phyloP scores from a whole-genome alignment of 23 red algal species.

The Cyanidiococcus yangmingshanensis region DNA sequence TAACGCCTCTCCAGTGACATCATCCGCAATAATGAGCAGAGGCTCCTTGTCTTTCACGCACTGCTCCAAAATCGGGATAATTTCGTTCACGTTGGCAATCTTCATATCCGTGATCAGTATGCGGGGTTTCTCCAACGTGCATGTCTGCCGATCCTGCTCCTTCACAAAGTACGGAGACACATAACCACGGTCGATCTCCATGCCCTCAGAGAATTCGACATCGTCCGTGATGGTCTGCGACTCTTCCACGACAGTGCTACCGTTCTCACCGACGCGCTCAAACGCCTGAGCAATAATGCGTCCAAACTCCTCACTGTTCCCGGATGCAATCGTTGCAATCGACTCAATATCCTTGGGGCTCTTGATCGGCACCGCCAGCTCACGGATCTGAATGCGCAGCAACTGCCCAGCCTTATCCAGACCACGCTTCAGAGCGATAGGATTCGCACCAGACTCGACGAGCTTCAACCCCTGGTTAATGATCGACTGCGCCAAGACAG shows the following conservation, averaged over 20 bases:
- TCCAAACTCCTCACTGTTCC: slow-evolving; percentile 78
- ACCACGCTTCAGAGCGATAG: slow-evolving; percentile 77
- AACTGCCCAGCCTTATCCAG: slow-evolving; percentile 75
- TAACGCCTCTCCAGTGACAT: slow-evolving; percentile 86
- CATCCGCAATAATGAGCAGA: slow-evolving; percentile 85
- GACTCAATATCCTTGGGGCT: slow-evolving; percentile 81
- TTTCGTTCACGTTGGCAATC: slow-evolving; percentile 65
- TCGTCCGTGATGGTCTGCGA: slow-evolving; percentile 81
- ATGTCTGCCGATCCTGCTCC: slow-evolving; percentile 85
- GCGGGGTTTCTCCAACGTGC: slow-evolving; percentile 46
- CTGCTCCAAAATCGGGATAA: slow-evolving; percentile 72
- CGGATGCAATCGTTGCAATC: slow-evolving; percentile 89
- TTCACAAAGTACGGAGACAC: slow-evolving; percentile 99
- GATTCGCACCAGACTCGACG: slow-evolving; percentile 77
- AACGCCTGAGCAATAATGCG: slow-evolving; percentile 90
- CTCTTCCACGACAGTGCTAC: slow-evolving; percentile 90
- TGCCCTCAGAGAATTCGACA: slow-evolving; percentile 91
- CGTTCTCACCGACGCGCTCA: slow-evolving; percentile 72
- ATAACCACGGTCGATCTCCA: slow-evolving; percentile 96
- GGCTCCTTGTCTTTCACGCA: slow-evolving; percentile 89
- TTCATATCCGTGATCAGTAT: slow-evolving; percentile 94
- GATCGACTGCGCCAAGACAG: slow-evolving; percentile 82
- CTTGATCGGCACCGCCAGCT: slow-evolving; percentile 40
- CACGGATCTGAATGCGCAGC: slow-evolving; percentile 47
- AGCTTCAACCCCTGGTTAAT: slow-evolving; percentile 77